phyloP scores from a whole-genome alignment of 75 land plant genomes.

The Adiantum capillusveneris region DNA sequence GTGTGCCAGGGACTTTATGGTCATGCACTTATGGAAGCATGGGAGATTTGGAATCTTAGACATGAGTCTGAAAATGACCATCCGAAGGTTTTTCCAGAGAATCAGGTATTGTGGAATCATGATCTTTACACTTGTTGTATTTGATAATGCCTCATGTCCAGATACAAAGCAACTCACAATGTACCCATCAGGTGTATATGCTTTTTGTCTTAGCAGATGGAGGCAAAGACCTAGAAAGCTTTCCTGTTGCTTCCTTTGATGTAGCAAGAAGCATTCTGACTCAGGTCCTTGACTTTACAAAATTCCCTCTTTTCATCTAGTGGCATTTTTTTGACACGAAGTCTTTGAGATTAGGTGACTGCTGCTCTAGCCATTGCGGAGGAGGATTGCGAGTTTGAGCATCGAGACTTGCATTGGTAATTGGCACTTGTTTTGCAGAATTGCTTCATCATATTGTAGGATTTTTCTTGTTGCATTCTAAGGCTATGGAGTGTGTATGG shows the following conservation, averaged over 20 bases:
- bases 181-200: constrained; percentile 61
- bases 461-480: background rate
- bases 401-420: constrained; percentile 89
- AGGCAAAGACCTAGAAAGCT: constrained; percentile 84
- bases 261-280: constrained; percentile 78
- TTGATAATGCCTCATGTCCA: too few relatives aligned
- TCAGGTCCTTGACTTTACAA: constrained; percentile 48
- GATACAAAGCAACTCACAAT: background rate
- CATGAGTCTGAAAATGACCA: constrained; percentile 93
- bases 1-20: constrained; percentile 87
- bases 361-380: constrained; percentile 89
- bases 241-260: constrained; percentile 55
- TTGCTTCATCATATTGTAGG: too few relatives aligned
- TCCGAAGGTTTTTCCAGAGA: constrained; percentile 63
- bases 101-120: constrained; percentile 74
- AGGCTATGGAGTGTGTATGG: background rate
- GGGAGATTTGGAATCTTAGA: constrained; percentile 85
- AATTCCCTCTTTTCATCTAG: background rate
- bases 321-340: too few relatives aligned
- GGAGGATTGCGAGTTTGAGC: constrained; percentile 87
- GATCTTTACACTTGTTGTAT: too few relatives aligned
- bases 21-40: constrained; percentile 51
- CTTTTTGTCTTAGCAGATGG: constrained; percentile 87
- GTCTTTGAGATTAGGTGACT: constrained; percentile 45
- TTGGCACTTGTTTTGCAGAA: background rate